Evolutionary conservation across 495 filamentous ascomycete species (phyloP), one percentile per base, ranked within the genome.

Genomic region (Aspergillus homomorphus): DNA sequence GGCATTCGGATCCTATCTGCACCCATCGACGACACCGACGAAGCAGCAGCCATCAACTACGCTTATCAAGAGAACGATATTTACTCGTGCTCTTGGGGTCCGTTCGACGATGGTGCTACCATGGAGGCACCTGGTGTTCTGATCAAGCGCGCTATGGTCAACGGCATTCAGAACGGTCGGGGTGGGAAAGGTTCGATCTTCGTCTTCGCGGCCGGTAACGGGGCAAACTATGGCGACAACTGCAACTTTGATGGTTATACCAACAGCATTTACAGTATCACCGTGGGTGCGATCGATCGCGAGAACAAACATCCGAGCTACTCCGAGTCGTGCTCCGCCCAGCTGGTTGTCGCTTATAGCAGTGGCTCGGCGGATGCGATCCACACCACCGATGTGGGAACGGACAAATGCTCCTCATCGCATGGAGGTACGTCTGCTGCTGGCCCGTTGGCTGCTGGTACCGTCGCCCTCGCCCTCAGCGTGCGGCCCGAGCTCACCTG

Each of bases 201-300:
- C 64, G 94, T 98, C 50, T 98, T 98, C 72, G 94, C 94, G 18
- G 94, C 92, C 60, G 94, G 94, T 56, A 98, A 98, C 68, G 94
- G 94, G 38, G 95, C 92, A 22, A 71, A 74, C n/a, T 81, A 67
- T 49, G 92, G 88, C 43, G 94, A 98, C 68, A 97, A 98, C 74
- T 98, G 94, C 82, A 98, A 98, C 69, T 98, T 98, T 66, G 94
- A 98, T 68, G 94, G 94, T 12, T 98, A 98, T 71, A 98, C 95
- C 62, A 98, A 98, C 76, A 96, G 91, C 67, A 98, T 98, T 56
- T 98, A 98, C 80, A 96, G 90, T 67, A 91, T 98, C 64, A 96
- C 92, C 1, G 92, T 98, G 28, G 94, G 95, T 19, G 94, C 93
- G 28, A 87, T 98, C 66, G 93, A 96, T 68, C 77, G 90, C 48